phyloP scores from a whole-genome alignment of 768 basidiomycete genomes.

The Serendipita sp. region DNA sequence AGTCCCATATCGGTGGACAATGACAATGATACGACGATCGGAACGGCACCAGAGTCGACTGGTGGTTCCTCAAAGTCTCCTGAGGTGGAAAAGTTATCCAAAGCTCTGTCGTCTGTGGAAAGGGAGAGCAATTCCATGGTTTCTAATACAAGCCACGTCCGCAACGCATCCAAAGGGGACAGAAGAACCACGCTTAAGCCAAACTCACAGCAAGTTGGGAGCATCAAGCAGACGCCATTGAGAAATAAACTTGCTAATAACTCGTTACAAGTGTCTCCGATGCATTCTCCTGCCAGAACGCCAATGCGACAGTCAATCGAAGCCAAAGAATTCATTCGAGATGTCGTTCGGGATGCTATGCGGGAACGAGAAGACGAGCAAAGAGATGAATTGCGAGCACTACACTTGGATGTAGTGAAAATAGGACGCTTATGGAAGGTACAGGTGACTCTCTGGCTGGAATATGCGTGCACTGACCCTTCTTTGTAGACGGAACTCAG shows the following conservation, averaged over 20 bases:
- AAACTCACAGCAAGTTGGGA: too few species aligned
- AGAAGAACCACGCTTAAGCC: too few species aligned
- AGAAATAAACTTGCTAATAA: background rate
- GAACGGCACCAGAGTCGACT: too few species aligned
- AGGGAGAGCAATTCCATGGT: too few species aligned
- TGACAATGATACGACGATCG: too few species aligned
- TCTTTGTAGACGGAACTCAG: conserved; percentile 32
- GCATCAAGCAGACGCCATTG: background rate
- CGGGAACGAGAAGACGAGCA: conserved; percentile 56
- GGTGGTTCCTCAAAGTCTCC: too few species aligned
- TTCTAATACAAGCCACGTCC: too few species aligned
- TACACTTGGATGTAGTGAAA: conserved; percentile 56
- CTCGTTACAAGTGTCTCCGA: conserved; percentile 3
- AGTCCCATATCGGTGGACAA: too few species aligned
- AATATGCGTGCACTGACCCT: background rate
- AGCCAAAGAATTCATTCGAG: conserved; percentile 41
- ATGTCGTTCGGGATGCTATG: conserved; percentile 55
- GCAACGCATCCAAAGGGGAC: too few species aligned
- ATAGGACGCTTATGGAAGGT: conserved; percentile 53
- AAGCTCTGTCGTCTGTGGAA: too few species aligned
- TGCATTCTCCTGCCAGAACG: conserved; percentile 17
- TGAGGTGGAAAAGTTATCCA: too few species aligned
- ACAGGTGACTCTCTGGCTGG: background rate
- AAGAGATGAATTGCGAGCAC: conserved; percentile 51
- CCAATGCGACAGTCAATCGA: conserved; percentile 19